Conservation (phyloP, 768 basidiomycete genomes). For the Lactifluus echinatus region DNA sequence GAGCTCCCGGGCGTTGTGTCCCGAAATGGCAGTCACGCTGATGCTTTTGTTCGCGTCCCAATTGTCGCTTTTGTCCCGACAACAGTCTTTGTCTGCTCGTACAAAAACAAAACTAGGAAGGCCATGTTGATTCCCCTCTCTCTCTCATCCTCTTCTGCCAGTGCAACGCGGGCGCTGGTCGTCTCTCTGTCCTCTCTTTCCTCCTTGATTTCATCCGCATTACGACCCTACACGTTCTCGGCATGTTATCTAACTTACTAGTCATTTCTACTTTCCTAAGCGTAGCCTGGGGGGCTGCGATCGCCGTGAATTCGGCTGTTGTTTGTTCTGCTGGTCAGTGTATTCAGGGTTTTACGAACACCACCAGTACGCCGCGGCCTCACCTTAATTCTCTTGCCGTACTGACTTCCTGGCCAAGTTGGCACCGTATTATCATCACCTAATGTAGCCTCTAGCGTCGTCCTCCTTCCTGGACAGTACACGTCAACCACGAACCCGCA, state of each 20-base stretch:
- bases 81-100: neutral
- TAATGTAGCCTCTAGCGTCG: conserved; percentile 43
- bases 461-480: conserved; percentile 73
- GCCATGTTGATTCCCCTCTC: neutral
- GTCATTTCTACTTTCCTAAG: neutral
- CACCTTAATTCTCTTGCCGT: conserved; percentile 15
- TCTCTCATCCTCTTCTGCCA: neutral
- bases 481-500: conserved; percentile 61
- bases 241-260: conserved; percentile 13
- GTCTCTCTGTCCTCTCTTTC: neutral
- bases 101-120: neutral
- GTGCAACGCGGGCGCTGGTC: conserved; percentile 4
- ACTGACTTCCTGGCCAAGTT: conserved; percentile 36
- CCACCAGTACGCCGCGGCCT: conserved; percentile 42
- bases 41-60: neutral
- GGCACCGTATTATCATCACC: conserved; percentile 56
- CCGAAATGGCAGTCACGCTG: conserved; percentile 2
- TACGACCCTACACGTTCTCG: conserved; percentile 2
- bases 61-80: neutral
- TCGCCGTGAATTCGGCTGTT: conserved; percentile 37
- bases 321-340: conserved; percentile 88
- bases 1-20: neutral
- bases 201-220: neutral
- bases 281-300: neutral
- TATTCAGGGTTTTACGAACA: conserved; percentile 69